phyloP scores from a whole-genome alignment of 1,284 basidiomycete species.

The Malassezia restricta region DNA sequence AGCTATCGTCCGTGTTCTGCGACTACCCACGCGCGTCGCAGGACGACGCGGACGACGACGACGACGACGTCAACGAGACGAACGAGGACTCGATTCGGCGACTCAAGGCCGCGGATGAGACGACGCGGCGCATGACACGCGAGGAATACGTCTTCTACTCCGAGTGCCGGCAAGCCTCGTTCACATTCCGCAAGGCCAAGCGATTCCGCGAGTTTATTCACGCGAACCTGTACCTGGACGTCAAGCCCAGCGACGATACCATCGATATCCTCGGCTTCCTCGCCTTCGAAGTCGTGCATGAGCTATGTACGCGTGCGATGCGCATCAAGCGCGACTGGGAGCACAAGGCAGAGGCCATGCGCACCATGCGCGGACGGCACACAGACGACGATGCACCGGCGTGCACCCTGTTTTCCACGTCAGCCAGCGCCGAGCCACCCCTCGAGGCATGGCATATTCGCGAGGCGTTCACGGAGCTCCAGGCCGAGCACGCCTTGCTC shows the following conservation, averaged over 20 bases:
- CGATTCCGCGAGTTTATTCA: conserved; percentile 92
- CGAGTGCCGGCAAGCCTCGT: conserved; percentile 89
- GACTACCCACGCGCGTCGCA: conserved; percentile 24
- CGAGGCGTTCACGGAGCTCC: conserved; percentile 37
- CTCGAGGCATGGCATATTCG: conserved; percentile 34
- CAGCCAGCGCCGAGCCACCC: conserved; percentile 22
- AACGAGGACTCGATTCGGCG: conserved; percentile 83
- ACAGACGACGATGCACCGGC: conserved; percentile 5
- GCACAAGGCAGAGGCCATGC: conserved; percentile 16
- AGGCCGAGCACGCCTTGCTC: conserved; percentile 24
- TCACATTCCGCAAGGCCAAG: conserved; percentile 82
- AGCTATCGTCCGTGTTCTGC: conserved; percentile 77
- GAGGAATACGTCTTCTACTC: conserved; percentile 97
- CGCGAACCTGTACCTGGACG: conserved; percentile 73
- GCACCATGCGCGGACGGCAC: neutral
- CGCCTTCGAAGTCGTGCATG: conserved; percentile 90
- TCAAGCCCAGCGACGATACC: conserved; percentile 86
- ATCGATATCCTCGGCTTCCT: conserved; percentile 93
- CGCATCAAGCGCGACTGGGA: conserved; percentile 30
- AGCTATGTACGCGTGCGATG: conserved; percentile 57
- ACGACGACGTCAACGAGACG: conserved; percentile 80
- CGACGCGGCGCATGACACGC: conserved; percentile 85
- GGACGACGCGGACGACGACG: conserved; percentile 68
- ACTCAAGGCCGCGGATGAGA: conserved; percentile 73
- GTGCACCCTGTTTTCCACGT: conserved; percentile 29